Evolutionary conservation across 768 basidiomycete species (phyloP), one percentile per base, ranked within the genome.

Genomic region (Boletus vermiculosoides): DNA sequence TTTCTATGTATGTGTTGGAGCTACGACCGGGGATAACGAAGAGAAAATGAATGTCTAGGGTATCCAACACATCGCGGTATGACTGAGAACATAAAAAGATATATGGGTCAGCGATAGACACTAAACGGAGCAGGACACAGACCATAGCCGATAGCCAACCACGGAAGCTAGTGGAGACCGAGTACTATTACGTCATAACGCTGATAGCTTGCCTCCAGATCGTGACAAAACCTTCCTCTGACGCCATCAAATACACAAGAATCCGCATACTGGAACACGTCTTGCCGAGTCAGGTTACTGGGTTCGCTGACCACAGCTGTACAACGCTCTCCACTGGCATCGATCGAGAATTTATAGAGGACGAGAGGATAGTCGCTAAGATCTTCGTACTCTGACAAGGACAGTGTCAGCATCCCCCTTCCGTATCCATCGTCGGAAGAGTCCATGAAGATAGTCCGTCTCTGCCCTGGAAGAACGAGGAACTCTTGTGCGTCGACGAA

Each of bases 331-430:
- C 52, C 62, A 10, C 65, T 66, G 22, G 56, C 65, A 22, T 66
- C 65, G 9, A 66, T 31, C 3, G 65, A 39, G 46, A 67, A 50
- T 40, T 65, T 67, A n/a, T 62, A 58, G 18, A 66, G 57, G 36
- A 40, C 16, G 15, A 39, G 18, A n/a, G 53, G 23, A 8, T 33
- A 2, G 15, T 39, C n/a, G 7, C 12, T 15, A n/a, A 20, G 31
- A 2, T 42, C 46, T 2, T 46, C 31, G 4, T 34, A 47, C 2
- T 50, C 45, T 34, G 45, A 39, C 10, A 33, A 15, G 16, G 57
- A 54, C 22, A 64, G 16, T 3, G 57, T 66, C 20, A 56, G 2
- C 16, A 66, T 57, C 0, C 65, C 65, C 41, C 65, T 56, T 41
- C 57, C 59, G 31, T 57, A 49, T 30, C 65, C 60, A 42, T 66